Base-by-base conservation (phyloP, 202 grass and related monocot genomes). In the Saccharum hybrid region DNA sequence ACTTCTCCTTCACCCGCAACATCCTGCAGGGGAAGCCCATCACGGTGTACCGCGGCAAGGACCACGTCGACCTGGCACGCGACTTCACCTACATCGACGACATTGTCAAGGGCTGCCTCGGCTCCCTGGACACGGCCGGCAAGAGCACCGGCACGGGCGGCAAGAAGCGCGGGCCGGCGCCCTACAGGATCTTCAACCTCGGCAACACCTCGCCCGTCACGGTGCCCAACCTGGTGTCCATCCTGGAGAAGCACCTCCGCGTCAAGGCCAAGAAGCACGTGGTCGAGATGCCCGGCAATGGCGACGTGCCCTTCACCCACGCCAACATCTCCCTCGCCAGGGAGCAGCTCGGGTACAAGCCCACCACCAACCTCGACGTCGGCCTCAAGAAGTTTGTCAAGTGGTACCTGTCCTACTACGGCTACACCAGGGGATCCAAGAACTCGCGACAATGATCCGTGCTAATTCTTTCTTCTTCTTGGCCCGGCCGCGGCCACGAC, bases 41-140 rank as follows among this genome's bases (percentile, higher is more conserved):
- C 81, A 97, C 94, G 0, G 88, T 97, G 4, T 97, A 88, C 91
- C 81, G 94, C 1, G 94, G 91, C 5, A 91, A 88, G 84, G 56
- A 93, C 62, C 88, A 84, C 56, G 84, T 83, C 37, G 94, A 97
- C 78, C 84, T 93, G 8, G 91, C 88, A 0, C 86, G 94, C 9
- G 94, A 97, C 83, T 97, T 97, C 84, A 97, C 94, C 15, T 97
- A 97, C 94, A 90, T 97, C 87, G 94, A 97, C 71, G 94, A 97
- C 84, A 90, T 97, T 56, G 94, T 97, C 56, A 88, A 86, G 72
- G 94, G 94, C 19, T 97, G 94, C 88, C 61, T 97, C 21, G 85
- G 72, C 1, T 85, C 94, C 0, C 86, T 97, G 4, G 94, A 97
- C 81, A 97, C 91, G 5, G 84, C 94, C 0, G 83, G 85, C 16